Base-by-base conservation (phyloP, 2,329 filamentous ascomycete species). In the Penicillium sclerotiorum region DNA sequence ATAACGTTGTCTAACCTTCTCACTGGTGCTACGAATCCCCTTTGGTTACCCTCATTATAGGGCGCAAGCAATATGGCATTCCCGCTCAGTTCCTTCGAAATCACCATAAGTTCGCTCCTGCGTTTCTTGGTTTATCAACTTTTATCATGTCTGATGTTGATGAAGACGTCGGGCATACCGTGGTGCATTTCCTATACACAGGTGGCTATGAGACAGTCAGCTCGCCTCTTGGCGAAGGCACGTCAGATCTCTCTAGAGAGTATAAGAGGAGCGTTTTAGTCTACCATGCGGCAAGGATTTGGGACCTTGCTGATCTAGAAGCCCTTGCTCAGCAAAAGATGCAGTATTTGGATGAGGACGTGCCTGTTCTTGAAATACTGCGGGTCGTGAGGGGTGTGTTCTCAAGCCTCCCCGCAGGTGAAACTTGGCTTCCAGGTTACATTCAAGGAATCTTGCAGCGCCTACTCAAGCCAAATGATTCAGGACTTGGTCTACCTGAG, bases 181-280 rank as follows among this genome's bases (percentile, higher is more conserved):
- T 51, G 33, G 20, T 43, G 11, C 44, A 51, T 25, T 51, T 51
- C 49, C 36, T 51, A 47, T 40, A 51, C 25, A 51, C 44, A 35
- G 49, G 49, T n/a, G 44, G 44, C 21, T 51, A 51, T 33, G 39
- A 51, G 49, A 51, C 49, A 11, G 38, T 51, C 45, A 47, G 15
- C 18, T 51, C 49, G 25, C 37, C 49, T 44, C 44, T 51, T 44
- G 39, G 17, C 8, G 49, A 22, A 47, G 44, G 44, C 33, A 36
- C 8, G 30, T 51, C 44, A 28, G 44, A 47, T 51, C 39, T 51
- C 38, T 38, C 44, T 9, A 51, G 49, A 51, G 49, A 51, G 15
- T 51, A 51, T 27, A 51, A 51, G 44, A 51, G 44, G 27, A 47
- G 49, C 27, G 49, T 47, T 47, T 21, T 51, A 47, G 49, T 51